A percentile compares a stretch with the other conserved stretches of the same genome.
phyloP scores from a whole-genome alignment of 208 protist species.

The Acanthamoeba triangularis region DNA sequence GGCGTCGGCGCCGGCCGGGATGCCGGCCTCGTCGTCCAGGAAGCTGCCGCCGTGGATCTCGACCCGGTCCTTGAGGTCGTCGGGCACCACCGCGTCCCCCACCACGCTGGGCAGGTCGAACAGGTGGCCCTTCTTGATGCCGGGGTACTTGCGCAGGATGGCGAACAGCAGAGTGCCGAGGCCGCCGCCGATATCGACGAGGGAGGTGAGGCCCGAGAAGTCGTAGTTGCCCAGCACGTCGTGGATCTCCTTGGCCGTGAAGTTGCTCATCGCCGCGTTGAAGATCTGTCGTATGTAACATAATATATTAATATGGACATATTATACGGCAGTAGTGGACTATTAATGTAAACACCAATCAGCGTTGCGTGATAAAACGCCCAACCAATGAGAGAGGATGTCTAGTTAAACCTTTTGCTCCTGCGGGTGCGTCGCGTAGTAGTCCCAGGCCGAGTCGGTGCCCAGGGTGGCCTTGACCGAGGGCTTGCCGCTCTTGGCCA shows the following conservation, averaged over 20 bases:
- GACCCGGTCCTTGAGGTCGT: slow-evolving; percentile 7
- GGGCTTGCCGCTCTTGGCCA: background rate
- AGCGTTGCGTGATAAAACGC: too few relatives aligned
- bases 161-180: background rate
- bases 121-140: background rate
- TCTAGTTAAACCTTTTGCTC: too few relatives aligned
- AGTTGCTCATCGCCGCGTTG: background rate
- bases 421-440: too few relatives aligned
- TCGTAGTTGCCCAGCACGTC: background rate
- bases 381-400: too few relatives aligned
- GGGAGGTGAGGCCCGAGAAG: background rate
- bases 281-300: background rate
- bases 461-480: background rate
- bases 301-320: too few relatives aligned
- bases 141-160: background rate
- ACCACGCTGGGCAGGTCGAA: slow-evolving; percentile 10
- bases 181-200: slow-evolving; percentile 21
- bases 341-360: too few relatives aligned
- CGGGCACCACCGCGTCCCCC: background rate
- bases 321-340: too few relatives aligned
- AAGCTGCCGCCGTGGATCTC: slow-evolving; percentile 25
- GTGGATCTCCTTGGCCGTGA: slow-evolving; percentile 15
- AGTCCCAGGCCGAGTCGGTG: background rate
- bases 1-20: background rate
- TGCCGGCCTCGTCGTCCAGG: background rate